These are phyloP conservation scores for Yamadazyma paraphyllophila DNA, from an alignment of 805 yeast genomes.

Conservation along the genomic window DNA sequence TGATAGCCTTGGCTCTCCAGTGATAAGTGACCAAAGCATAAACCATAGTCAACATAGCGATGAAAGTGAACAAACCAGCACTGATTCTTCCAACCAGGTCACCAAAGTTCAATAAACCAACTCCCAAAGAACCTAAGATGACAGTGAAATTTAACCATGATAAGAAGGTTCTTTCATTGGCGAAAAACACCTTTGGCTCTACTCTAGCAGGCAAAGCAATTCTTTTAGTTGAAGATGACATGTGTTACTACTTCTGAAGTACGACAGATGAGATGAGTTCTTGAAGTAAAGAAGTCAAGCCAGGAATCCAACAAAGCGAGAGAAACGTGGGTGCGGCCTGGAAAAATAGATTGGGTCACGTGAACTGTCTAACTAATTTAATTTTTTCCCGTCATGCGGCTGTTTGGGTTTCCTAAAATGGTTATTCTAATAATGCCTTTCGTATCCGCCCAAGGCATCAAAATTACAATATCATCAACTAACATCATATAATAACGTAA, in stretches of 20 bases:
- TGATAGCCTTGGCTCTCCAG: constrained; percentile 99
- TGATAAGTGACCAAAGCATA: constrained; percentile 95
- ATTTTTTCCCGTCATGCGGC: background rate
- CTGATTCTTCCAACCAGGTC: constrained; percentile 89
- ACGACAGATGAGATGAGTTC: background rate
- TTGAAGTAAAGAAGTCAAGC: background rate
- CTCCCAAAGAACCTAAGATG: constrained; percentile 92
- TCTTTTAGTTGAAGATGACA: constrained; percentile 58
- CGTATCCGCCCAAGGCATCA: background rate
- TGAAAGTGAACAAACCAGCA: constrained; percentile 91
- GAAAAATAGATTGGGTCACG: background rate
- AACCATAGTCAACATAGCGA: constrained; percentile 97
- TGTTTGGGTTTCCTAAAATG: background rate
- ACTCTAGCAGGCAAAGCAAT: constrained; percentile 97
- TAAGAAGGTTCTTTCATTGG: constrained; percentile 96
- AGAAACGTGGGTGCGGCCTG: constrained; percentile 5
- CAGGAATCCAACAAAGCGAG: background rate
- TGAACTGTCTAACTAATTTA: background rate
- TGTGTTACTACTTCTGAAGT: constrained; percentile 5
- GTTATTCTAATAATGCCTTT: background rate
- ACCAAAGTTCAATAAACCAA: constrained; percentile 94
- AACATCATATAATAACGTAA: background rate
- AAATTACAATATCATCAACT: background rate
- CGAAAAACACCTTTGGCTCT: constrained; percentile 98
- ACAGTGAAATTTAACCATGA: constrained; percentile 99